phyloP scores from a whole-genome alignment of 371 early-diverging fungal species.

The Mortierella sp. region DNA sequence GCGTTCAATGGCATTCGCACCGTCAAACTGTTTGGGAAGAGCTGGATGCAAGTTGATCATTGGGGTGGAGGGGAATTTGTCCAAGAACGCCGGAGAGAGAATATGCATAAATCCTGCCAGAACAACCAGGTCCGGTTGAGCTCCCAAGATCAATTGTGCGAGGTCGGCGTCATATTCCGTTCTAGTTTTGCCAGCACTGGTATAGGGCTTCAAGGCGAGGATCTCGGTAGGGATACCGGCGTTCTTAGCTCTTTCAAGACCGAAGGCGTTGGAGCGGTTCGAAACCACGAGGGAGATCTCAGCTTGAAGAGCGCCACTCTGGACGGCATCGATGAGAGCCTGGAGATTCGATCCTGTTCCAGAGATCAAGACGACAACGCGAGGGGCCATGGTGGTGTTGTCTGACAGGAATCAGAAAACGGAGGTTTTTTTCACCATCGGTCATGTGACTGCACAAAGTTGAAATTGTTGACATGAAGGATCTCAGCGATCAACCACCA shows the following conservation, averaged over 20 bases:
- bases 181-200: slow-evolving; percentile 81
- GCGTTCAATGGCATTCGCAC: slow-evolving; percentile 94
- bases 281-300: slow-evolving; percentile 79
- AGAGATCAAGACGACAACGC: slow-evolving; percentile 91
- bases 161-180: slow-evolving; percentile 89
- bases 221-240: slow-evolving; percentile 87
- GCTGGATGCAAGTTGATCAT: slow-evolving; percentile 98
- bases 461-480: no score
- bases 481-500: no score
- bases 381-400: slow-evolving; percentile 53
- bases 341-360: slow-evolving; percentile 97
- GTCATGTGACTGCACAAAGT: no score
- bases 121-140: slow-evolving; percentile 84
- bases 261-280: slow-evolving; percentile 83
- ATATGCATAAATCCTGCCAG: slow-evolving; percentile 99
- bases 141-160: slow-evolving; percentile 72
- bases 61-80: slow-evolving; percentile 68
- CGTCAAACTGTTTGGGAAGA: slow-evolving; percentile 94
- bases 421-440: no score
- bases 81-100: slow-evolving; percentile 85
- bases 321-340: slow-evolving; percentile 91
- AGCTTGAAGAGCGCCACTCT: slow-evolving; percentile 62
- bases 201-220: slow-evolving; percentile 82
- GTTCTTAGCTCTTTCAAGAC: slow-evolving; percentile 82
- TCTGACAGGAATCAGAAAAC: no score